Evolutionary conservation across 2,329 filamentous ascomycete species (phyloP), one percentile per base, ranked within the genome.

Genomic region (Macrophomina tecta): DNA sequence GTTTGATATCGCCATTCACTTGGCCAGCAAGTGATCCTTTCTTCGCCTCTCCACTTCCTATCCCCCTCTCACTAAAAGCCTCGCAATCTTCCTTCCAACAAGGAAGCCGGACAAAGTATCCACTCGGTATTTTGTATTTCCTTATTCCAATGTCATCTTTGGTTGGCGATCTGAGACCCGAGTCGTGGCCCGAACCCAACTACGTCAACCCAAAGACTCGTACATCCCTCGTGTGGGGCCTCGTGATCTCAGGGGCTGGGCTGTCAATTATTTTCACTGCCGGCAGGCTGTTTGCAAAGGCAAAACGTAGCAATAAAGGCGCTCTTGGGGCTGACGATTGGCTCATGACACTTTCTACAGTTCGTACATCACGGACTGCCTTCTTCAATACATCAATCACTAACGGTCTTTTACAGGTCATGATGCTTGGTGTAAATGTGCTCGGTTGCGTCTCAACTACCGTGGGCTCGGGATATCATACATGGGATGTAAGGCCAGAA

Each of bases 391-490:
- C 14, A 38, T 11, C 5, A 28, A 11, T 16, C 32, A 5, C 36
- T 67, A 16, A 62, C n/a, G 5, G 8, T n/a, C 42, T 36, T 36
- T 2, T 4, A n/a, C 34, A 67, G 66, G 32, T 52, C 38, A 56
- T 65, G 46, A 64, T 67, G n/a, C 67, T 76, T 9, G 71, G 70
- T 5, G 73, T 71, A 18, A 72, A 73, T 36, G 66, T 75, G 11
- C 72, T 76, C 69, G 69, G 72, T 16, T 72, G 73, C 9, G 53
- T 74, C 30, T 73, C 73, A 0, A 73, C 73, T 66, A 49, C 67
- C 4, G 75, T 71, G 32, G 72, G 74, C 32, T 73, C 74, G 68
- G 73, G 74, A 8, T 74, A 75, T 23, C 73, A 76, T 11, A 66
- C 74, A 6, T 76, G 73, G 74, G 69, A 42, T 70, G 51, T 45